Evolutionary conservation across 768 basidiomycete genomes (phyloP).

Genomic region (Floccularia luteovirens): DNA sequence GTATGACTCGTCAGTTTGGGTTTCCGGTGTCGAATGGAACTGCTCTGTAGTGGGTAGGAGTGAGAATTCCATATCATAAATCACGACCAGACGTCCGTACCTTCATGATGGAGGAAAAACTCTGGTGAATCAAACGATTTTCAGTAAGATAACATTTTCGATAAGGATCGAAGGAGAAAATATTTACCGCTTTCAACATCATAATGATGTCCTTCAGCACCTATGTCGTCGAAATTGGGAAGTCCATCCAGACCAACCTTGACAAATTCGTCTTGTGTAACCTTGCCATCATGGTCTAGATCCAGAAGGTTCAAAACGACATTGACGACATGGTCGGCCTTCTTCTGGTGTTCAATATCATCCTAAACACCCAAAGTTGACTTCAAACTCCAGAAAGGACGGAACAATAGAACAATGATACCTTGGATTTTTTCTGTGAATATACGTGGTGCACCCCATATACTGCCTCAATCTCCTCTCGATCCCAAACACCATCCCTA

Average conservation of each 20-base stretch:
- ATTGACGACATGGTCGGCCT: conserved; percentile 72
- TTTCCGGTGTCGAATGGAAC: conserved; percentile 94
- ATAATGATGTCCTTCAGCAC: conserved; percentile 91
- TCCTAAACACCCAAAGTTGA: conserved; percentile 53
- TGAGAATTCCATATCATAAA: conserved; percentile 1
- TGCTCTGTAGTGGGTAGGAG: conserved; percentile 52
- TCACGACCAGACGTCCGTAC: conserved; percentile 24
- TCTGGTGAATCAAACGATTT: conserved; percentile 43
- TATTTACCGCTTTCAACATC: conserved; percentile 80
- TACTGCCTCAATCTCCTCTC: conserved; percentile 87
- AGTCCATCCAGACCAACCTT: conserved; percentile 66
- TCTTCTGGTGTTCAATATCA: conserved; percentile 70
- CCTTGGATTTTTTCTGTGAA: conserved; percentile 76
- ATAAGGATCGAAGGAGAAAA: not conserved
- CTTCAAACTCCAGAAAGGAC: not conserved
- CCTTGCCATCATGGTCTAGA: conserved; percentile 61
- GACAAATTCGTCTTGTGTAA: conserved; percentile 65
- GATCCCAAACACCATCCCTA: conserved; percentile 79
- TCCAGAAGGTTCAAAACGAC: conserved; percentile 68
- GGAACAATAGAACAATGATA: conserved; percentile 9
- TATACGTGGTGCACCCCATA: conserved; percentile 95
- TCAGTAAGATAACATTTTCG: not conserved
- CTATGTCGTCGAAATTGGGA: conserved; percentile 77
- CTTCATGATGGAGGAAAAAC: conserved; percentile 98
- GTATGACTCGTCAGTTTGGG: conserved; percentile 94